Conservation (phyloP, 768 basidiomycete genomes). For the Rhizopogon roseolus region DNA sequence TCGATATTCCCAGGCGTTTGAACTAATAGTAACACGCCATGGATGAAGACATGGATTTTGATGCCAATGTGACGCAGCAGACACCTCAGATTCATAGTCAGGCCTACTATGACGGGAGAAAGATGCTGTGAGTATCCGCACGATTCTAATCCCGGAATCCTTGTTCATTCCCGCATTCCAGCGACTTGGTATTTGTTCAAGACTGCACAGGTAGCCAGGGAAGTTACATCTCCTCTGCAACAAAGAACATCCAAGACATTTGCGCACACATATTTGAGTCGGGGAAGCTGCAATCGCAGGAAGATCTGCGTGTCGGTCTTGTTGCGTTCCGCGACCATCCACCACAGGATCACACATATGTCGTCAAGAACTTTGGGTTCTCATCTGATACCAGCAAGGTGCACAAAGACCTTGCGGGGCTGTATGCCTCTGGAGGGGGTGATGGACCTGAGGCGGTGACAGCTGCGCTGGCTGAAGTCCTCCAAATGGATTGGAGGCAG, state of each 20-base stretch:
- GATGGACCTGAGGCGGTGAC: constrained; percentile 98
- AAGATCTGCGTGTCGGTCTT: constrained; percentile 89
- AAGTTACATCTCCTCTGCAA: constrained; percentile 88
- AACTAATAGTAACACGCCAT: constrained; percentile 33
- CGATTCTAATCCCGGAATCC: constrained; percentile 3
- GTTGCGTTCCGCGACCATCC: constrained; percentile 97
- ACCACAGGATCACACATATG: constrained; percentile 93
- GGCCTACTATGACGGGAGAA: constrained; percentile 42
- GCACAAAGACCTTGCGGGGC: constrained; percentile 72
- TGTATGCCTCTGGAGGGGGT: constrained; percentile 88
- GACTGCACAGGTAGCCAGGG: constrained; percentile 94
- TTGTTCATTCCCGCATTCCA: constrained; percentile 27
- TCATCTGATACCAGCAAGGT: constrained; percentile 88
- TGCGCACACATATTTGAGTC: constrained; percentile 93
- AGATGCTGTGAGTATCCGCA: constrained; percentile 64
- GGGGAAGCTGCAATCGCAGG: constrained; percentile 79
- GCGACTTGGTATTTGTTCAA: constrained; percentile 92
- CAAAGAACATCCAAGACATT: constrained; percentile 94
- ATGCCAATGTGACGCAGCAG: constrained; percentile 32
- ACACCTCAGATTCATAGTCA: constrained; percentile 26
- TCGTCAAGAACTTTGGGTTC: constrained; percentile 92
- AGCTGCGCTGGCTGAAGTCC: constrained; percentile 80
- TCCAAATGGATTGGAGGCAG: constrained; percentile 89
- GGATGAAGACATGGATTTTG: constrained; percentile 82
- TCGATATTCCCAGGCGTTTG: background rate